A percentile compares a stretch with the other conserved stretches of the same genome.
Conservation (phyloP, 1,284 basidiomycete genomes). For the Ustilago bromivora region DNA sequence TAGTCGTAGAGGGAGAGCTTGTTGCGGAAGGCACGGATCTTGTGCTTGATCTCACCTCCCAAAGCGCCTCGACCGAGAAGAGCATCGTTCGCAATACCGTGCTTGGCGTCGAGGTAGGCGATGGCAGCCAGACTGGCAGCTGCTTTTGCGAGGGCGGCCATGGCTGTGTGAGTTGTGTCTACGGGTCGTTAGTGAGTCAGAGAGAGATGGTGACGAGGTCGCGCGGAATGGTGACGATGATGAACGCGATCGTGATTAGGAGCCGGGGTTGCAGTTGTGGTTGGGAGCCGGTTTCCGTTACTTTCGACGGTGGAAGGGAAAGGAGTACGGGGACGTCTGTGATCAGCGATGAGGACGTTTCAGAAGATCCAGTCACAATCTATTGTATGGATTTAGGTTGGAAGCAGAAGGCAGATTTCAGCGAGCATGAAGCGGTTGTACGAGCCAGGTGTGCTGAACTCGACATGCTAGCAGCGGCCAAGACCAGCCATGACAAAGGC, state of each 20-base stretch:
- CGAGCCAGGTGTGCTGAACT: not conserved
- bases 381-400: too few relatives aligned
- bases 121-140: constrained; percentile 56
- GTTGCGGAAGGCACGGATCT: constrained; percentile 43
- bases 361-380: not conserved
- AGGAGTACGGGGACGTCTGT: not conserved
- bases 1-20: constrained; percentile 59
- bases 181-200: not conserved
- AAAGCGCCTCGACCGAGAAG: constrained; percentile 35
- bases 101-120: constrained; percentile 65
- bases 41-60: constrained; percentile 44
- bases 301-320: not conserved
- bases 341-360: not conserved
- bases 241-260: constrained; percentile 1
- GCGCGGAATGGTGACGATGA: not conserved
- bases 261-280: not conserved
- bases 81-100: constrained; percentile 53
- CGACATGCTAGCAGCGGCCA: constrained; percentile 5
- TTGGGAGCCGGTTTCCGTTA: constrained; percentile 1
- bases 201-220: not conserved
- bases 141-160: constrained; percentile 55
- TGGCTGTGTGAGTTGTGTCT: constrained; percentile 4
- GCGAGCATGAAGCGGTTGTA: not conserved
- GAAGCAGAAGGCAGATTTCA: not conserved
- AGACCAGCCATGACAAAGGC: constrained; percentile 5